These are phyloP conservation scores for Aureobasidium lini DNA, from an alignment of 2,329 filamentous ascomycete species.

Conservation along the genomic window DNA sequence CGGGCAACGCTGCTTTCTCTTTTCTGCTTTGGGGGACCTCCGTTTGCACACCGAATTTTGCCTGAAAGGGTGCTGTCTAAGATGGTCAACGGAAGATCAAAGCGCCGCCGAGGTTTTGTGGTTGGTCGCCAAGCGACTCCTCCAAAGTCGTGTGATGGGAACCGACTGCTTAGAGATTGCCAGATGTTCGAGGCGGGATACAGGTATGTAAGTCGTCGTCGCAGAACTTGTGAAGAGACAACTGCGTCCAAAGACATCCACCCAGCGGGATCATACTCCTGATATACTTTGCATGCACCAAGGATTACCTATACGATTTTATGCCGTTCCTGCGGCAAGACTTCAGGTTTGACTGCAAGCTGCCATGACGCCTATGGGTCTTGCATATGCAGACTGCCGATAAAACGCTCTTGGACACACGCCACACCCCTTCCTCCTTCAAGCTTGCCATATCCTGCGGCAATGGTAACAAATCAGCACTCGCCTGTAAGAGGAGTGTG, in stretches of 20 bases:
- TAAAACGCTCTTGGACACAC: constrained; percentile 4
- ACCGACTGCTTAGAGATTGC: background rate
- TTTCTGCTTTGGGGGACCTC: constrained; percentile 3
- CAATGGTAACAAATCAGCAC: background rate
- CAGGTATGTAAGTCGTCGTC: background rate
- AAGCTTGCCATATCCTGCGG: background rate
- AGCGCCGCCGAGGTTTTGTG: background rate
- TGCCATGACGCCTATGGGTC: constrained; percentile 4
- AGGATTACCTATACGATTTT: constrained; percentile 7
- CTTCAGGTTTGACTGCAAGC: constrained; percentile 8
- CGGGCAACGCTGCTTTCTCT: constrained; percentile 9
- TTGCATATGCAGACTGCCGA: constrained; percentile 12
- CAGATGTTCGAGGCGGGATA: background rate
- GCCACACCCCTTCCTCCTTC: background rate
- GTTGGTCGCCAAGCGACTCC: background rate
- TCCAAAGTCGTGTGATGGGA: background rate
- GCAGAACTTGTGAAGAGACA: background rate
- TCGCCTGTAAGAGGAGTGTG: background rate
- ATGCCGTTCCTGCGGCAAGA: constrained; percentile 1
- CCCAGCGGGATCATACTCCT: background rate
- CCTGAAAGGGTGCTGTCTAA: background rate
- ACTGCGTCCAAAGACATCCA: background rate
- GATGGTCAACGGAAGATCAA: constrained; percentile 8
- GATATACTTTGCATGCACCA: constrained; percentile 4
- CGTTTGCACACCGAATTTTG: constrained; percentile 11